Evolutionary conservation across 2,329 filamentous ascomycete species (phyloP).

Genomic region (Claviceps sp.): DNA sequence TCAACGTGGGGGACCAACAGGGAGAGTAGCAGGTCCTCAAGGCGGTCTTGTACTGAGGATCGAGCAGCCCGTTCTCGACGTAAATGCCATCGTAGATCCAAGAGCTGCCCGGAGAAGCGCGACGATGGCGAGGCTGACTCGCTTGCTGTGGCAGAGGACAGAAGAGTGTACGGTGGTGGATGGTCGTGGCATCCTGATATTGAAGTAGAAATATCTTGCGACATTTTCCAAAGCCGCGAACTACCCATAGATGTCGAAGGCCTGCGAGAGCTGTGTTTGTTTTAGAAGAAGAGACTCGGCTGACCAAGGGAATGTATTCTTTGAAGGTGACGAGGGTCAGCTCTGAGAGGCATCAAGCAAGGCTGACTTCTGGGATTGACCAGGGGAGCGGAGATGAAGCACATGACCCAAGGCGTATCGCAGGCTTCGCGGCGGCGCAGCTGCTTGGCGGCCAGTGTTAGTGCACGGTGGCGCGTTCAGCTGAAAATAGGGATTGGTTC

Average conservation of each 20-base stretch:
- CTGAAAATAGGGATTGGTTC: no score
- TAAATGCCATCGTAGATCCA: slow-evolving; percentile 24
- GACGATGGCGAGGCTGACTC: slow-evolving; percentile 7
- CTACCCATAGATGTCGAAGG: no score
- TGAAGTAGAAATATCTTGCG: background rate
- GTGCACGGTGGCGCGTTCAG: no score
- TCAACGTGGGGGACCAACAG: slow-evolving; percentile 28
- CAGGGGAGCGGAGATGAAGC: background rate
- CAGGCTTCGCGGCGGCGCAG: background rate
- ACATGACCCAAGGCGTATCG: no score
- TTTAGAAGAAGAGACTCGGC: background rate
- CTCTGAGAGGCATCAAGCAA: background rate
- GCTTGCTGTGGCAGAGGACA: background rate
- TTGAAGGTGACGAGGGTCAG: background rate
- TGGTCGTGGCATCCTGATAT: background rate
- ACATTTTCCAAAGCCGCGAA: background rate
- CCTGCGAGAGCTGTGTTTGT: no score
- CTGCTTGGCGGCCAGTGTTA: background rate
- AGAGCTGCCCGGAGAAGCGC: slow-evolving; percentile 23
- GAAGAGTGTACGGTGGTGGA: slow-evolving; percentile 1
- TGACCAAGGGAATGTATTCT: background rate
- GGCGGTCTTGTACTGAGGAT: slow-evolving; percentile 20
- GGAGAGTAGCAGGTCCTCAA: slow-evolving; percentile 26
- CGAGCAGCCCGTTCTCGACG: slow-evolving; percentile 19
- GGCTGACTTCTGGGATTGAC: background rate